A percentile compares a stretch with the other conserved stretches of the same genome.
These are phyloP conservation scores for Penicillium malachiteum DNA, from an alignment of 495 filamentous ascomycete genomes.

Conservation along the genomic window DNA sequence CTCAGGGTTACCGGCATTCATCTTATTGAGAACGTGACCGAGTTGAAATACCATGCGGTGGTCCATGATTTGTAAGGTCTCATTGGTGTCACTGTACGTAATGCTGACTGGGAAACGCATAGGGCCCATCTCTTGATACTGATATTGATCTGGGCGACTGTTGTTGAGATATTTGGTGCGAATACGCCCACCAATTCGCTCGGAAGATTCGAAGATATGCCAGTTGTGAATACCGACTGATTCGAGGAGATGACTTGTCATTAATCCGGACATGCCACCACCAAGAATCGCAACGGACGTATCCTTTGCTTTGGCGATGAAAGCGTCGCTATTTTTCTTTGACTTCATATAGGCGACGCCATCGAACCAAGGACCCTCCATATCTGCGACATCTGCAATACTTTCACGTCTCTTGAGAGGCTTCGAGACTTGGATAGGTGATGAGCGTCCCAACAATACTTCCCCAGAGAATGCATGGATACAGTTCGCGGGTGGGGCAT, in stretches of 20 bases:
- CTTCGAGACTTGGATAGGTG: slow-evolving; percentile 19
- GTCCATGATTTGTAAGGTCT: slow-evolving; percentile 55
- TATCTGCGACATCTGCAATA: slow-evolving; percentile 46
- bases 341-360: slow-evolving; percentile 60
- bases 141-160: slow-evolving; percentile 57
- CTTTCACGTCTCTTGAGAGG: slow-evolving; percentile 23
- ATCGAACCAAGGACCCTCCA: slow-evolving; percentile 68
- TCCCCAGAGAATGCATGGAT: slow-evolving; percentile 33
- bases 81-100: slow-evolving; percentile 50
- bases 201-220: slow-evolving; percentile 53
- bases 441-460: slow-evolving; percentile 23
- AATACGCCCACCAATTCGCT: slow-evolving; percentile 56
- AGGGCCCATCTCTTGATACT: slow-evolving; percentile 75
- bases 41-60: slow-evolving; percentile 66
- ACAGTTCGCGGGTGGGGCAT: slow-evolving; percentile 30
- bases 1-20: slow-evolving; percentile 52
- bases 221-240: slow-evolving; percentile 55
- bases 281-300: slow-evolving; percentile 59
- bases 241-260: slow-evolving; percentile 52
- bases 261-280: slow-evolving; percentile 67
- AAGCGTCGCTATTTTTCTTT: slow-evolving; percentile 50
- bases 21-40: slow-evolving; percentile 54
- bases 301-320: slow-evolving; percentile 51
- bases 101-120: slow-evolving; percentile 61
- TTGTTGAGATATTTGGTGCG: slow-evolving; percentile 62